phyloP scores from a whole-genome alignment of 164 flowering plant genomes.

The Vitis riparia region DNA sequence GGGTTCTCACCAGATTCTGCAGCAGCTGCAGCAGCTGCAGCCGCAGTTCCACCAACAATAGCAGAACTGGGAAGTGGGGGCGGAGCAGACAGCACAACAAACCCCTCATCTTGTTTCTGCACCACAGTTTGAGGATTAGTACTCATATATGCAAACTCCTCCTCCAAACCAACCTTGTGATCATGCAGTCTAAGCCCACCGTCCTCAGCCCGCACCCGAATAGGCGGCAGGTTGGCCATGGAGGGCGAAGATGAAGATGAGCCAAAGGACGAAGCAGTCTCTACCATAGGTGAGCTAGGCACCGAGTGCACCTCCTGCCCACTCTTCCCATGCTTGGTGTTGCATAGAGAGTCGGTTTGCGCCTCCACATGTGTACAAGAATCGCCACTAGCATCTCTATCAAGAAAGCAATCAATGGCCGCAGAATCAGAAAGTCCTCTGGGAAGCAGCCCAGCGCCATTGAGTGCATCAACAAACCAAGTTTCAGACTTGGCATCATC shows the following conservation, averaged over 20 bases:
- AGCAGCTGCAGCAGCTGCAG: background rate
- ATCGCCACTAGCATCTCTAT: conserved; percentile 19
- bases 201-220: conserved; percentile 42
- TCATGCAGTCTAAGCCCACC: conserved; percentile 6
- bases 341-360: conserved; percentile 4
- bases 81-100: background rate
- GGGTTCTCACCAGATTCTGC: conserved; percentile 9
- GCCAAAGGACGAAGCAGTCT: conserved; percentile 29
- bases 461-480: conserved; percentile 88
- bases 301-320: conserved; percentile 11
- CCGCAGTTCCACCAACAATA: background rate
- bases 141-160: conserved; percentile 27
- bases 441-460: conserved; percentile 49
- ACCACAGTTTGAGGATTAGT: background rate
- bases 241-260: conserved; percentile 41
- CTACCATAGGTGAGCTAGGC: conserved; percentile 26
- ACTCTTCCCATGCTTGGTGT: conserved; percentile 9
- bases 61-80: conserved; percentile 9
- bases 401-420: conserved; percentile 53
- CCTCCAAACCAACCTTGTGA: conserved; percentile 22
- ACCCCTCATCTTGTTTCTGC: conserved; percentile 16
- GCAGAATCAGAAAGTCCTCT: conserved; percentile 65
- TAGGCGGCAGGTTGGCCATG: conserved; percentile 47
- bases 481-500: conserved; percentile 76
- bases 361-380: conserved; percentile 20